phyloP scores from a whole-genome alignment of 108 stramenopile genomes.

The Conticribra guillardii region DNA sequence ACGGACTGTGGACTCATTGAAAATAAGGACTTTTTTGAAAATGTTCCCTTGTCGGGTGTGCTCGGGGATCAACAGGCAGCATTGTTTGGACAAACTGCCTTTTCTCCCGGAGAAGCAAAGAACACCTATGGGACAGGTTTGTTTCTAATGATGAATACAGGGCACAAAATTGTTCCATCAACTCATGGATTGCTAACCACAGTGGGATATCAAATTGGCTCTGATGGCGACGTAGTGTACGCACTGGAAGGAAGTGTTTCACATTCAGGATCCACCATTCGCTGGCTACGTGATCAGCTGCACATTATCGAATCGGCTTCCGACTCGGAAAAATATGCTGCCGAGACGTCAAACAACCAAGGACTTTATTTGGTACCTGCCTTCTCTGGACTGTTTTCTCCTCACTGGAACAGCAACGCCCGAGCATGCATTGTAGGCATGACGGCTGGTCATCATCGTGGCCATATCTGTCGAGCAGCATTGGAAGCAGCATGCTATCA shows the following conservation, averaged over 20 bases:
- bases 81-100: conserved; percentile 94
- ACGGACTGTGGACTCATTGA: neutral
- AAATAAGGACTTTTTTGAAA: neutral
- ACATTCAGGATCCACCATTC: conserved; percentile 92
- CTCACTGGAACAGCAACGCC: conserved; percentile 95
- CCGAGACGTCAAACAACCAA: conserved; percentile 67
- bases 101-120: conserved; percentile 84
- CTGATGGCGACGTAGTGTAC: conserved; percentile 66
- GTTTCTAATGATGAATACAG: conserved; percentile 99
- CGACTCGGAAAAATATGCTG: conserved; percentile 89
- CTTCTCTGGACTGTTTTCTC: conserved; percentile 96
- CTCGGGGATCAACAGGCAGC: conserved; percentile 90
- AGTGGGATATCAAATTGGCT: conserved; percentile 90
- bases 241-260: conserved; percentile 96
- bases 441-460: conserved; percentile 86
- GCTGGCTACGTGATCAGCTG: conserved; percentile 97
- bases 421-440: conserved; percentile 95
- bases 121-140: conserved; percentile 96
- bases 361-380: conserved; percentile 98
- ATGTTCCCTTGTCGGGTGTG: neutral
- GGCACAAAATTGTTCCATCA: conserved; percentile 57
- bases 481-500: conserved; percentile 96
- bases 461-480: conserved; percentile 93
- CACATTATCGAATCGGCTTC: conserved; percentile 79
- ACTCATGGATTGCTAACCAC: conserved; percentile 96